These are phyloP conservation scores for Parathielavia appendiculata DNA, from an alignment of 495 filamentous ascomycete genomes.

Conservation along the genomic window DNA sequence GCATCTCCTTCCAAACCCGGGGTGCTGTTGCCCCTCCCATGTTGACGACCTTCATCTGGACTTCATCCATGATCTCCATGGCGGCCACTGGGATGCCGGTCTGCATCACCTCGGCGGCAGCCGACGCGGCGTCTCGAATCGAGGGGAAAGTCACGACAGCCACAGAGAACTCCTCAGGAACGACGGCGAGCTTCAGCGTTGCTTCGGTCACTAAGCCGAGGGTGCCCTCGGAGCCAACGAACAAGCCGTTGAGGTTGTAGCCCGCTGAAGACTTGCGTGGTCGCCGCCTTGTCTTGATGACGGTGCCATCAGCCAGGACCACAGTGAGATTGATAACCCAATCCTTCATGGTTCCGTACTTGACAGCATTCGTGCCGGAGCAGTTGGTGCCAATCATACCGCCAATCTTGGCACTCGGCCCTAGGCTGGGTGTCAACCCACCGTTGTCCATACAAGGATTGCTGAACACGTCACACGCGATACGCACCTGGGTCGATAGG, in stretches of 20 bases:
- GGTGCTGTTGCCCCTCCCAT: slow-evolving; percentile 60
- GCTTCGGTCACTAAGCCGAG: slow-evolving; percentile 71
- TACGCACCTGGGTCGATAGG: slow-evolving; percentile 71
- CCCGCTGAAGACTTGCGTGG: slow-evolving; percentile 76
- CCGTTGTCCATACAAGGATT: background rate
- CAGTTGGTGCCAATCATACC: slow-evolving; percentile 80
- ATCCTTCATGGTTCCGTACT: slow-evolving; percentile 83
- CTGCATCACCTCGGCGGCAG: slow-evolving; percentile 64
- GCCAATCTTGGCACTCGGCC: slow-evolving; percentile 59
- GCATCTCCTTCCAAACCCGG: slow-evolving; percentile 66
- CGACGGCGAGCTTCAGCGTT: slow-evolving; percentile 67
- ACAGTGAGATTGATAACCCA: slow-evolving; percentile 81
- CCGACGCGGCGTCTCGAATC: slow-evolving; percentile 65
- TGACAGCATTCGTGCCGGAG: slow-evolving; percentile 72
- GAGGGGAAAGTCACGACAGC: slow-evolving; percentile 72
- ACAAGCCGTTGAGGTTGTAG: slow-evolving; percentile 72
- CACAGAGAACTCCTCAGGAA: slow-evolving; percentile 67
- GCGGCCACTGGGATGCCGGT: slow-evolving; percentile 69
- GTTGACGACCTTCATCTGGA: slow-evolving; percentile 77
- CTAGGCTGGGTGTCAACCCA: slow-evolving; percentile 27
- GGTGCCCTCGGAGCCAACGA: slow-evolving; percentile 75
- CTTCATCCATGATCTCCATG: slow-evolving; percentile 81
- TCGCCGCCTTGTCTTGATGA: slow-evolving; percentile 70
- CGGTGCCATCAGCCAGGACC: slow-evolving; percentile 69
- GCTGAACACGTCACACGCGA: no score